These are phyloP conservation scores for Ogataea pini DNA, from an alignment of 805 yeast species.

Conservation along the genomic window DNA sequence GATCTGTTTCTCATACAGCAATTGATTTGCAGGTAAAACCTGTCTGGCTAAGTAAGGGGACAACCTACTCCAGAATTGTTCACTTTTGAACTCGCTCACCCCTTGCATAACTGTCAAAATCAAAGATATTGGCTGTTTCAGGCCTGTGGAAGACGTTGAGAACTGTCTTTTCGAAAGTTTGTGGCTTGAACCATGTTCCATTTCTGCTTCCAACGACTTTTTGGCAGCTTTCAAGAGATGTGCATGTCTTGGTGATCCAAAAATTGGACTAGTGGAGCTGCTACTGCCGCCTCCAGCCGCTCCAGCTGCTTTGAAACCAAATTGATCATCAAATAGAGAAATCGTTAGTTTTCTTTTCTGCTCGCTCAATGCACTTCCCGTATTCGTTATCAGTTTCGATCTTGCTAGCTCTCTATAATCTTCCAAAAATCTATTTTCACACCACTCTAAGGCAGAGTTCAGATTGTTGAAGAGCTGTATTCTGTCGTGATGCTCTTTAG, in stretches of 20 bases:
- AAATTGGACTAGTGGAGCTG: constrained; percentile 16
- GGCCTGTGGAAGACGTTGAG: constrained; percentile 10
- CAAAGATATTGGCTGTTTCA: constrained; percentile 55
- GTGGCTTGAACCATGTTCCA: constrained; percentile 32
- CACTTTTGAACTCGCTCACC: constrained; percentile 45
- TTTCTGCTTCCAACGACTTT: constrained; percentile 38
- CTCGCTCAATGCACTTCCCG: neutral
- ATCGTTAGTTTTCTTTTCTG: constrained; percentile 22
- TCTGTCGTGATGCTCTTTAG: constrained; percentile 42
- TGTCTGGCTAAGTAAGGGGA: constrained; percentile 52
- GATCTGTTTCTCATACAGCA: constrained; percentile 47
- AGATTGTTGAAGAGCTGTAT: constrained; percentile 73
- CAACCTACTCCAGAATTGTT: constrained; percentile 65
- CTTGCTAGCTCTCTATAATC: constrained; percentile 47
- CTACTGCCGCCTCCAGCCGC: neutral
- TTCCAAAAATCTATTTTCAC: constrained; percentile 84
- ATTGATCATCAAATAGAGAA: constrained; percentile 17
- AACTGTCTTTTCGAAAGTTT: constrained; percentile 16
- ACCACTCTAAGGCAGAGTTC: constrained; percentile 92
- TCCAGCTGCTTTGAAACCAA: neutral
- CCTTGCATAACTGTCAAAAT: constrained; percentile 66
- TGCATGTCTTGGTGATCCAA: constrained; percentile 54
- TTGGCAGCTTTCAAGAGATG: constrained; percentile 56
- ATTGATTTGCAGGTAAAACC: constrained; percentile 32
- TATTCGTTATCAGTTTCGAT: constrained; percentile 5